Percentiles rank a stretch among this genome's conserved stretches.
Conservation (phyloP, 805 yeast genomes). For the Candida peoriensis region DNA sequence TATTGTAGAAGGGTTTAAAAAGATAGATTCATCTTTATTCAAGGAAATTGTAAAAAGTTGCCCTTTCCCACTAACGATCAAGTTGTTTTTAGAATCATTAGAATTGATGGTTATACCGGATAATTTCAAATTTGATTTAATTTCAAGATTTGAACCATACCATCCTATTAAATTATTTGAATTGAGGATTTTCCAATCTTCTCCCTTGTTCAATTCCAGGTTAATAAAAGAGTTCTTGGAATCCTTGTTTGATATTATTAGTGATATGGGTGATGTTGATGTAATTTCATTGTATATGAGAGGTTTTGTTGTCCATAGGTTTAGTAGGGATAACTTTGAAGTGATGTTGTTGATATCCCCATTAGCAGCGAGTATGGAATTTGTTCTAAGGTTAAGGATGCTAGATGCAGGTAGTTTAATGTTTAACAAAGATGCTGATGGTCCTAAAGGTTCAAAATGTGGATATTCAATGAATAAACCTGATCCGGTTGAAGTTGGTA, state of each 20-base stretch:
- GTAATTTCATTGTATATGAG: constrained; percentile 14
- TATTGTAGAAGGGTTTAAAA: constrained; percentile 15
- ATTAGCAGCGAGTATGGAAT: constrained; percentile 18
- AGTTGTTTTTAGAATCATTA: constrained; percentile 20
- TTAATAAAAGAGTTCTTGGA: constrained; percentile 14
- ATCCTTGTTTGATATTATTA: constrained; percentile 9
- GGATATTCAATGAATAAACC: constrained; percentile 29
- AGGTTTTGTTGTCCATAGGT: constrained; percentile 10
- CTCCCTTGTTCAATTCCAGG: constrained; percentile 7
- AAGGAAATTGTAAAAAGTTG: constrained; percentile 25
- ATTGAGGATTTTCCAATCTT: constrained; percentile 14
- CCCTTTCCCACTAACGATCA: constrained; percentile 27
- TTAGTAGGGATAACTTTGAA: constrained; percentile 6
- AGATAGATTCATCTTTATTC: constrained; percentile 19
- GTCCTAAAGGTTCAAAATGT: constrained; percentile 24
- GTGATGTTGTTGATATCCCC: constrained; percentile 9
- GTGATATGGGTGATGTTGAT: constrained; percentile 14
- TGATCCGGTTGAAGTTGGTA: constrained; percentile 21
- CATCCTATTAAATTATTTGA: constrained; percentile 14
- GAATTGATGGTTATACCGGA: constrained; percentile 5
- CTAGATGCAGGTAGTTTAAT: constrained; percentile 21
- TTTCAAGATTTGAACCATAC: constrained; percentile 15
- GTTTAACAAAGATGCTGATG: constrained; percentile 24
- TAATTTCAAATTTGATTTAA: constrained; percentile 1
- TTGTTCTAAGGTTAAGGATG: constrained; percentile 19